Evolutionary conservation across 2,329 filamentous ascomycete species (phyloP), one percentile per base, ranked within the genome.

Genomic region (Ceratocystiopsis sp.): DNA sequence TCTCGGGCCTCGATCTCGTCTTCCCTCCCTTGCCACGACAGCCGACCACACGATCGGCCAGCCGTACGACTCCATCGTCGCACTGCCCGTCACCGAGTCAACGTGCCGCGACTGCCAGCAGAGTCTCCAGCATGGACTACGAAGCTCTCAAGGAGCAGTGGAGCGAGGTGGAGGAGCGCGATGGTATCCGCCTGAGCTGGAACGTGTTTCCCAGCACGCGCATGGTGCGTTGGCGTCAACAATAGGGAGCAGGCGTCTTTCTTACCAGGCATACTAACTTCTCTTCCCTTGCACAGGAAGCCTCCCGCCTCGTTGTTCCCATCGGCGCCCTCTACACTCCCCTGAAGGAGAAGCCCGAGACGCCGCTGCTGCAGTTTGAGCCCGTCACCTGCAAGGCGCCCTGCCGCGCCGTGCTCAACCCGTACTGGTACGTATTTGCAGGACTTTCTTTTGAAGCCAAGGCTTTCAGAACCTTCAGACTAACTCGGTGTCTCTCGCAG

Each of bases 131-230:
- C 40, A 94, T 94, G 86, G 87, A 94, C 61, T 93, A 85, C 70
- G 87, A 95, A 62, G 73, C 78, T 53, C 67, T 93, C 53, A 95
- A 95, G 67, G 87, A 95, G 64, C 82, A 89, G 67, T 95, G 87
- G 87, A 85, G 80, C 57, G 86, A 95, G 61, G 80, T 93, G 46
- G 91, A 98, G 68, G 91, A 98, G 58, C 79, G 84, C 53, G 91
- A 98, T 76, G 91, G 91, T 48, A 77, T 96, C 57, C 80, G 91
- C 50, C 72, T 98, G 52, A 95, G 89, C 65, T 98, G 91, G 91
- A 98, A 98, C 61, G 93, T 93, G 48, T 93, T 98, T 57, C 91
- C 91, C 41, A 95, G 87, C 68, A 89, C 89, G 57, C 85, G 91
- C 60, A 95, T 98, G 86, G 87, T 85, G 54, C 54, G 73, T 65